A percentile compares a stretch with the other conserved stretches of the same genome.
phyloP scores from a whole-genome alignment of 208 protist species.

The Trypanosoma grayi region DNA sequence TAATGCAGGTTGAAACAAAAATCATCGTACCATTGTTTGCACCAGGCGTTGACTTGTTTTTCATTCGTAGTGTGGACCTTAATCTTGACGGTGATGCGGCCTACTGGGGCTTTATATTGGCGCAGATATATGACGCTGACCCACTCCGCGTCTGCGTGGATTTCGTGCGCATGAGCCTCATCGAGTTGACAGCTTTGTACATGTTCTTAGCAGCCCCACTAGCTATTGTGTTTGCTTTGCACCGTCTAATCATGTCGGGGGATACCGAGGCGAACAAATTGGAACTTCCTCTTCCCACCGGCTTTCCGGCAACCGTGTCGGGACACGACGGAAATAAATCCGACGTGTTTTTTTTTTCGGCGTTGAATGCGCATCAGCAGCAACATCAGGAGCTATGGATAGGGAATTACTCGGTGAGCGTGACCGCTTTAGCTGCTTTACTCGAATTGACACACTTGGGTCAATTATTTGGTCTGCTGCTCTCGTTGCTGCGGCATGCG shows the following conservation, averaged over 20 bases:
- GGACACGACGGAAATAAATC: neutral
- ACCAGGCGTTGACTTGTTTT: conserved; percentile 79
- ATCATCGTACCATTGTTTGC: conserved; percentile 68
- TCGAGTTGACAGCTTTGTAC: conserved; percentile 49
- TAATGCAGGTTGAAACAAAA: conserved; percentile 49
- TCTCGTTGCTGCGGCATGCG: neutral
- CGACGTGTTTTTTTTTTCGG: neutral
- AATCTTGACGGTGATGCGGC: conserved; percentile 37
- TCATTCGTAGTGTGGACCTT: conserved; percentile 64
- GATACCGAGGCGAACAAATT: neutral
- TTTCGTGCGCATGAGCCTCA: conserved; percentile 40
- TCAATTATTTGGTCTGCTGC: neutral
- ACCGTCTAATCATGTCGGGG: neutral
- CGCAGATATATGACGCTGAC: conserved; percentile 61
- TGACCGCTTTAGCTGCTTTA: neutral
- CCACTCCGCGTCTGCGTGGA: conserved; percentile 42
- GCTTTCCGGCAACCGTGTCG: conserved; percentile 2
- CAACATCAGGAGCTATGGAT: neutral
- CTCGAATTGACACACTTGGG: neutral
- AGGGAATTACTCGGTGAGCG: neutral
- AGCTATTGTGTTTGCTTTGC: conserved; percentile 25
- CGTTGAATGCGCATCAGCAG: neutral
- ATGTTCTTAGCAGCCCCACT: conserved; percentile 51
- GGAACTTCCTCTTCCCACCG: conserved; percentile 1
- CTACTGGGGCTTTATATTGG: conserved; percentile 62